phyloP scores from a whole-genome alignment of 2,329 filamentous ascomycete genomes.

The Botrytis tulipae region DNA sequence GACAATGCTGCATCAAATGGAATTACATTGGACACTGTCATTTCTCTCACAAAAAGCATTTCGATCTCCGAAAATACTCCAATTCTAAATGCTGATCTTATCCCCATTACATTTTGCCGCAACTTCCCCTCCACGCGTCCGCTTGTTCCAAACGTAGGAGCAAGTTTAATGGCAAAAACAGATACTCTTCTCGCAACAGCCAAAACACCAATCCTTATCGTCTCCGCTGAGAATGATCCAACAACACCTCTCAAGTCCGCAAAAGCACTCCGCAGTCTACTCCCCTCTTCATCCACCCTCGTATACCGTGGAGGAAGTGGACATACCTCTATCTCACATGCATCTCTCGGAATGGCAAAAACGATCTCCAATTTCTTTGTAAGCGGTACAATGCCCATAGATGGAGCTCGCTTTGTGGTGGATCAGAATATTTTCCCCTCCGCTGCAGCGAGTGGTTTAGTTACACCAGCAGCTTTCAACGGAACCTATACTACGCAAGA shows the following conservation, averaged over 20 bases:
- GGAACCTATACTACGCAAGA: constrained; percentile 2
- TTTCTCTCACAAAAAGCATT: constrained; percentile 24
- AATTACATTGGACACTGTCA: constrained; percentile 21
- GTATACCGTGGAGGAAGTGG: constrained; percentile 23
- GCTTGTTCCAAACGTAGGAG: constrained; percentile 16
- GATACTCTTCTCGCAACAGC: constrained; percentile 10
- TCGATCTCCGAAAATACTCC: constrained; percentile 24
- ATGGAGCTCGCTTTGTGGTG: not conserved
- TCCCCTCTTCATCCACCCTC: constrained; percentile 24
- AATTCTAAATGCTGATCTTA: constrained; percentile 23
- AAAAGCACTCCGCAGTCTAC: constrained; percentile 20
- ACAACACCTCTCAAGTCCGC: constrained; percentile 25
- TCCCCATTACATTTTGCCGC: constrained; percentile 26
- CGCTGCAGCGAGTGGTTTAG: not conserved
- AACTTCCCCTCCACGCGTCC: constrained; percentile 26
- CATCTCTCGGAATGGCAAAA: constrained; percentile 17
- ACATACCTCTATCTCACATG: constrained; percentile 15
- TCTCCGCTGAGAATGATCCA: constrained; percentile 24
- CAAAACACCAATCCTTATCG: constrained; percentile 24
- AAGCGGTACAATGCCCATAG: not conserved
- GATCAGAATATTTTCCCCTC: constrained; percentile 3
- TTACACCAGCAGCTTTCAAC: not conserved
- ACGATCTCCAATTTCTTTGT: not conserved
- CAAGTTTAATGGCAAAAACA: not conserved
- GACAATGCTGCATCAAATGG: constrained; percentile 25